phyloP scores from a whole-genome alignment of 2,329 filamentous ascomycete species.

The Fonsecaea erecta region DNA sequence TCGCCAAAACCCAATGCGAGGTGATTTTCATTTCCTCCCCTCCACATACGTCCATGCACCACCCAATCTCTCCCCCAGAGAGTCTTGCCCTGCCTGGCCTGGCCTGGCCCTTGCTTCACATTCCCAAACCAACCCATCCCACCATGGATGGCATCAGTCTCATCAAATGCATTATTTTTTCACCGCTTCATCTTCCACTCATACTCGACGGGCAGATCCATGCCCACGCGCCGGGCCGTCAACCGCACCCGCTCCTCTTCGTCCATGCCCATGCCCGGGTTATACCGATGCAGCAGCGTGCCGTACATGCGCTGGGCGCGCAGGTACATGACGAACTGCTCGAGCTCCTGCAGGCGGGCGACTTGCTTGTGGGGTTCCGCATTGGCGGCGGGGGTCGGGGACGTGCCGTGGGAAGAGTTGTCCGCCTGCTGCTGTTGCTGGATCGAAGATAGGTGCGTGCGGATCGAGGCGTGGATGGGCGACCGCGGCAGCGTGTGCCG shows the following conservation, averaged over 20 bases:
- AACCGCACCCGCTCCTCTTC: conserved; percentile 81
- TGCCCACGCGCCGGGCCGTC: conserved; percentile 84
- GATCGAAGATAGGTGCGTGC: conserved; percentile 60
- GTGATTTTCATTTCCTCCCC: no score
- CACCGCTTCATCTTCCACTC: conserved; percentile 24
- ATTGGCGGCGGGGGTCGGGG: not conserved
- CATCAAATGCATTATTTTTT: no score
- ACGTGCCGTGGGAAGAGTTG: conserved; percentile 20
- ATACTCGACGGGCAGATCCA: conserved; percentile 77
- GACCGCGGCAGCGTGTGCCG: conserved; percentile 49
- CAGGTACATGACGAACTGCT: conserved; percentile 80
- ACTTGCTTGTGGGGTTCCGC: conserved; percentile 34
- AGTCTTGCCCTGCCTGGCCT: no score
- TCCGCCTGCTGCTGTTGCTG: conserved; percentile 38
- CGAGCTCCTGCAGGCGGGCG: conserved; percentile 58
- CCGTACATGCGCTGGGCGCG: conserved; percentile 84
- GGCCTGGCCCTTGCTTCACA: no score
- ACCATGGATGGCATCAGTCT: no score
- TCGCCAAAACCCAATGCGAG: no score
- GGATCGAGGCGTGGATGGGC: conserved; percentile 71
- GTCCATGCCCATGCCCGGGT: conserved; percentile 87
- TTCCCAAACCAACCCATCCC: not conserved
- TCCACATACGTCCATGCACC: no score
- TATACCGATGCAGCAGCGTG: conserved; percentile 85
- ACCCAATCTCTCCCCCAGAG: no score